Evolutionary conservation across 139 green algal genomes (phyloP), one percentile per base, ranked within the genome.

Genomic region (Volvox reticuliferus): DNA sequence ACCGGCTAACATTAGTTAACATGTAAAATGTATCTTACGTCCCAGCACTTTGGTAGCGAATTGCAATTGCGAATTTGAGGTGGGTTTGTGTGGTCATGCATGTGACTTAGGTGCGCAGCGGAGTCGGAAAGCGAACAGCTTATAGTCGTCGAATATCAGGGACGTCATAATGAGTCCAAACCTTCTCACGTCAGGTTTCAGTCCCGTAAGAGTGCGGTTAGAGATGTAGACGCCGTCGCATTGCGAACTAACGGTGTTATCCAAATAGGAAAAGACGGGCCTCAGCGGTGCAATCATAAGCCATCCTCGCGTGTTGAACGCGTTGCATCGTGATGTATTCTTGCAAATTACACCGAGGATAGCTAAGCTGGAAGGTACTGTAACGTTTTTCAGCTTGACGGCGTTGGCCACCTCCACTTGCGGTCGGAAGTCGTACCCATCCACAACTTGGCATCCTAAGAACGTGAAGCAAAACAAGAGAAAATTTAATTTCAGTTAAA

Each of bases 161-260:
- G 9, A 14, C 5, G 44, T 55, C 44, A 9, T 55, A 55, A 55
- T 55, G 44, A 55, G 44, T 55, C 44, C 44, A 9, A 9, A 55
- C 5, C 44, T 55, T 55, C 44, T 5, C 44, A 55, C 44, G 1
- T 0, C 17, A 17, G 50, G 55, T 9, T 62, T 62, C 16, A 76
- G 61, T 6, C 81, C 81, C 0, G 16, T 63, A 20, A 87, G 30
- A 21, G 81, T 55, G 14, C 61, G 17, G 12, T 36, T 62, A 12
- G 85, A 28, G 36, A 71, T 55, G 85, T 82, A 89, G 44, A 82
- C 35, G 16, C 85, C 85, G 71, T 89, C 85, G 44, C 85, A 89
- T 0, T n/a, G 17, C 0, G 2, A 37, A 18, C 26, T 12, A n/a
- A 12, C n/a, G n/a, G 22, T 75, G n/a, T 2, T 24, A 18, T 89